Evolutionary conservation across 768 basidiomycete genomes (phyloP), one percentile per base, ranked within the genome.

Genomic region (Lyophyllum shimeji): DNA sequence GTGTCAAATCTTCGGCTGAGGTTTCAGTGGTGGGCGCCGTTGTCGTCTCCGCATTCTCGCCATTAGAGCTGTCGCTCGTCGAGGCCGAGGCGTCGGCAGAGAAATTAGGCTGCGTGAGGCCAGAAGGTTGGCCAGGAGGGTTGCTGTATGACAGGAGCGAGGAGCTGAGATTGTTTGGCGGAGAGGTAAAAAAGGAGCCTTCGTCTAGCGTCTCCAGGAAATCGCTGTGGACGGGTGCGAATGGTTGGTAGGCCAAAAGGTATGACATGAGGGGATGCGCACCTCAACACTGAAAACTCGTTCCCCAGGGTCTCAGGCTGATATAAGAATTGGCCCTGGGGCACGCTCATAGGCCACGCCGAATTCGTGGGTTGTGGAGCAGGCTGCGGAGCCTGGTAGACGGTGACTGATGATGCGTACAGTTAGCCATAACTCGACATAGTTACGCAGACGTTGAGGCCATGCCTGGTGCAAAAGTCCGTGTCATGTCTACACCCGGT

Each of bases 201-300:
- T 95, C 91, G 69, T 93, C 90, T 8, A 95, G 79, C 0, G 90
- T 91, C 67, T 93, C 90, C 23, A 95, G 79, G 69, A 94, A 95
- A 65, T 95, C 93, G 31, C 92, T 94, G 56, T 37, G 15, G 23
- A 24, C 17, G 43, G 18, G 55, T 55, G 31, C 44, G 39, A 37
- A 53, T 8, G 49, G 25, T 52, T 24, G 34, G 31, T 7, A 42
- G 6, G 34, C 15, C 31, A 13, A 13, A 37, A 8, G 15, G 12
- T 37, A 25, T 46, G 48, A 18, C 15, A 24, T 25, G 1, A 52
- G 24, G 27, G 20, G 77, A 83, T 11, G 18, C 56, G 29, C 15
- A 89, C 87, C 86, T 89, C 52, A 92, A 80, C 44, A 89, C 87
- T 5, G 89, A 87, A 64, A 91, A 92, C 66, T 93, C 89, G 65